Evolutionary conservation across 1,284 basidiomycete genomes (phyloP).

Genomic region (Sporisorium sorghi): DNA sequence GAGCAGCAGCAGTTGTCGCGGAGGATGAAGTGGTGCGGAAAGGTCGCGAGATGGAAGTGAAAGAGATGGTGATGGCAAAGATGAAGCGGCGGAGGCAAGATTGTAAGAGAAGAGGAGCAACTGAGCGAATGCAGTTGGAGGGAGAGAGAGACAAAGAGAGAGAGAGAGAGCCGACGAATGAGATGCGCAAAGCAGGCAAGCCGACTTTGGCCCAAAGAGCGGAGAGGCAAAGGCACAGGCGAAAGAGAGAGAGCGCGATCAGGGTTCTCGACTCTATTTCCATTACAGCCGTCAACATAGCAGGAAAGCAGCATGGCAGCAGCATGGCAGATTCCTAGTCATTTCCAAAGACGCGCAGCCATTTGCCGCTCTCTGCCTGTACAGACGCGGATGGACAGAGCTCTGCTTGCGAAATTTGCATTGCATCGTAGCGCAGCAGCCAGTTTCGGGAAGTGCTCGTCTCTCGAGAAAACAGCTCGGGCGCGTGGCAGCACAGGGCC

Average conservation of each 20-base stretch:
- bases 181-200: neutral
- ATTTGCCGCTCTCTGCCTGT: too few relatives aligned
- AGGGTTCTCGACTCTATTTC: conserved; percentile 6
- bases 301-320: too few relatives aligned
- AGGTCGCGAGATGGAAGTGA: neutral
- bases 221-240: neutral
- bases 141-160: neutral
- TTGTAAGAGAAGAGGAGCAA: too few relatives aligned
- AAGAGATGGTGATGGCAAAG: neutral
- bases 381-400: neutral
- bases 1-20: too few relatives aligned
- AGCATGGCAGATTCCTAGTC: too few relatives aligned
- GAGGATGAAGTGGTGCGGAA: neutral
- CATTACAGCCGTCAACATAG: too few relatives aligned
- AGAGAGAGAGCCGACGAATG: too few relatives aligned
- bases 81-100: neutral
- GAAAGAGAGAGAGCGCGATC: neutral
- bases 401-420: too few relatives aligned
- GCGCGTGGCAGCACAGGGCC: neutral
- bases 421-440: too few relatives aligned
- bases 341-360: too few relatives aligned
- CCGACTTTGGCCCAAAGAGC: neutral
- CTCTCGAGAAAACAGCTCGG: neutral
- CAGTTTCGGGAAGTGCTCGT: neutral
- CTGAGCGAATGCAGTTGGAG: neutral